These are phyloP conservation scores for Adansonia digitata DNA, from an alignment of 345 rosid species.

Conservation along the genomic window DNA sequence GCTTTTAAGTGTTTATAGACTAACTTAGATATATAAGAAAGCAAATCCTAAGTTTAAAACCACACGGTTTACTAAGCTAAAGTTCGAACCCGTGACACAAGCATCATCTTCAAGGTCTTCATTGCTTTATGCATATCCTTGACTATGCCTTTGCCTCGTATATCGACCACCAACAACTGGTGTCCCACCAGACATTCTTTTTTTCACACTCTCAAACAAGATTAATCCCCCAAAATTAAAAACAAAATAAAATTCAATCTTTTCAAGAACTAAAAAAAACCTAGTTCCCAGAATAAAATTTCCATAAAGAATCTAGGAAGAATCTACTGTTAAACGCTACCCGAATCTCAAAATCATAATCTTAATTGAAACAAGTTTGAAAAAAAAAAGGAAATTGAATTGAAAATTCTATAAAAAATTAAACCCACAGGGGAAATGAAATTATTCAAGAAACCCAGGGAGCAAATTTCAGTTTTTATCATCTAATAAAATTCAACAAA, in stretches of 20 bases:
- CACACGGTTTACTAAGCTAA: no score
- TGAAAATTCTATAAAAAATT: not conserved
- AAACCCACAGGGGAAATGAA: slow-evolving; percentile 11
- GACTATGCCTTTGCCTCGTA: slow-evolving; percentile 93
- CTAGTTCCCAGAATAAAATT: slow-evolving; percentile 12
- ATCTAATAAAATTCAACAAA: slow-evolving; percentile 5
- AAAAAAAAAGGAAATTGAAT: not conserved
- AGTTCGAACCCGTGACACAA: no score
- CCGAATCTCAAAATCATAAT: not conserved
- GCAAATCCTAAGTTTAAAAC: no score
- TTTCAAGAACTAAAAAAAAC: slow-evolving; percentile 13
- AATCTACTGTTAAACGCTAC: slow-evolving; percentile 8
- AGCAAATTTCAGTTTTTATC: not conserved
- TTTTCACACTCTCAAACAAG: slow-evolving; percentile 8
- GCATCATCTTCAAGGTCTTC: slow-evolving; percentile 95
- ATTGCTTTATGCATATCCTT: slow-evolving; percentile 79
- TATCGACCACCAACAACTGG: slow-evolving; percentile 80
- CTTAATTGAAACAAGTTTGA: not conserved
- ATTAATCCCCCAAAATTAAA: not conserved
- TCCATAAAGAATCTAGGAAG: slow-evolving; percentile 1
- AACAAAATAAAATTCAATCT: not conserved
- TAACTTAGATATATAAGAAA: no score
- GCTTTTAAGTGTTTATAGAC: no score
- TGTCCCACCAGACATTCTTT: slow-evolving; percentile 86
- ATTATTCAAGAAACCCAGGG: slow-evolving; percentile 10